These are phyloP conservation scores for Arthonia radiata DNA, from an alignment of 495 filamentous ascomycete species.

Conservation along the genomic window DNA sequence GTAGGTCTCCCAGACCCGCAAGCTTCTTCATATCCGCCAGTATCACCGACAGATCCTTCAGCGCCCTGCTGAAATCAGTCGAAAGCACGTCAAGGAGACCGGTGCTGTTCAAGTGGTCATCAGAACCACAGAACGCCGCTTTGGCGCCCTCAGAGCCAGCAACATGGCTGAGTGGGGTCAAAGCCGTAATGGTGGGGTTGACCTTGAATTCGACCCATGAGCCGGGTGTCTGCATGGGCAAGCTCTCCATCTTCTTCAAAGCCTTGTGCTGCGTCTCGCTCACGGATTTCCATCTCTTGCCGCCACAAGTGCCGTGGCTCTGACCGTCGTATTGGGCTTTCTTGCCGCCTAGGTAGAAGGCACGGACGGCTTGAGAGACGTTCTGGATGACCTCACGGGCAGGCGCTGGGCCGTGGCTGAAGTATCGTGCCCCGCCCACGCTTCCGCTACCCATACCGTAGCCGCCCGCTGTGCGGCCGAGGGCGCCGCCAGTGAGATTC, in stretches of 20 bases:
- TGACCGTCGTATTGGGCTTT: constrained; percentile 64
- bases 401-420: constrained; percentile 64
- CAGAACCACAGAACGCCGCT: constrained; percentile 7
- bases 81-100: constrained; percentile 66
- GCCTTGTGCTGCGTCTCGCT: constrained; percentile 45
- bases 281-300: constrained; percentile 52
- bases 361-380: constrained; percentile 71
- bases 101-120: constrained; percentile 35
- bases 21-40: constrained; percentile 63
- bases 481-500: constrained; percentile 69
- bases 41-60: constrained; percentile 58
- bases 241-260: constrained; percentile 28
- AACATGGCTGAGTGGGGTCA: constrained; percentile 31
- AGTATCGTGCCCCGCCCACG: constrained; percentile 52
- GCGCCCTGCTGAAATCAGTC: constrained; percentile 64
- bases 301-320: constrained; percentile 34
- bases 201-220: constrained; percentile 66
- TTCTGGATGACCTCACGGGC: constrained; percentile 86
- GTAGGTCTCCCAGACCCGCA: constrained; percentile 53
- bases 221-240: constrained; percentile 35
- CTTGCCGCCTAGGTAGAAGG: constrained; percentile 69
- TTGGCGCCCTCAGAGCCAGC: constrained; percentile 8
- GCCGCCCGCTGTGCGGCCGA: constrained; percentile 66
- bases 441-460: constrained; percentile 52
- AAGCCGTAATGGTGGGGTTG: constrained; percentile 65